These are phyloP conservation scores for Talaromyces wortmannii DNA, from an alignment of 495 filamentous ascomycete genomes.

Conservation along the genomic window DNA sequence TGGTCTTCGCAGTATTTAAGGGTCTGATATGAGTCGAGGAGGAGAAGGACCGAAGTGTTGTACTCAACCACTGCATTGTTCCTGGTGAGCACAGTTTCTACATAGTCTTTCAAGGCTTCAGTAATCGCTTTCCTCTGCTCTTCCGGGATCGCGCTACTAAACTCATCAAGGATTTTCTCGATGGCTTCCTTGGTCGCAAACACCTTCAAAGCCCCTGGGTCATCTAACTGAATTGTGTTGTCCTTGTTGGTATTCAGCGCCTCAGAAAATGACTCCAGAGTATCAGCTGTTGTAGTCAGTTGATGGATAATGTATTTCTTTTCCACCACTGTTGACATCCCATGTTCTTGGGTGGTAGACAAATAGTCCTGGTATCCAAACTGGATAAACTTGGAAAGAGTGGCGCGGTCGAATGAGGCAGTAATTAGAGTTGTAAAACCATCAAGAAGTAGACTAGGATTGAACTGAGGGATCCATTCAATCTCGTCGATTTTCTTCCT, in stretches of 20 bases:
- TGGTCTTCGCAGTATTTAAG: not conserved
- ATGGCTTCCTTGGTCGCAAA: not conserved
- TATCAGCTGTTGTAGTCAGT: not conserved
- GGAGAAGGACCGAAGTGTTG: not conserved
- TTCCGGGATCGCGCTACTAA: not conserved
- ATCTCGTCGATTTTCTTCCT: not conserved
- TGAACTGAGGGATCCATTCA: not conserved
- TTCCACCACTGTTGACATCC: not conserved
- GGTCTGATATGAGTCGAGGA: not conserved
- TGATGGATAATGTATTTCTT: slow-evolving; percentile 3
- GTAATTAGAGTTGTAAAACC: not conserved
- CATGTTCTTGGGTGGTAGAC: not conserved
- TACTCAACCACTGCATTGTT: slow-evolving; percentile 3
- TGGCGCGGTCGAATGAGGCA: not conserved
- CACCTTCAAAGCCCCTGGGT: not conserved
- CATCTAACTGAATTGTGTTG: not conserved
- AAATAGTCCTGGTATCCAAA: not conserved
- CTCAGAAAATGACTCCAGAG: not conserved
- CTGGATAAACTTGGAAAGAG: not conserved
- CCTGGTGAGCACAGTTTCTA: not conserved
- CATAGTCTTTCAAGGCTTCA: not conserved
- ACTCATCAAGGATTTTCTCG: not conserved
- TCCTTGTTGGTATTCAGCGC: not conserved
- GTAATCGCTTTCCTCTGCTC: not conserved
- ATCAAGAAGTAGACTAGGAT: not conserved